Evolutionary conservation across 1,284 basidiomycete species (phyloP), one percentile per base, ranked within the genome.

Genomic region (Leccinum pallidistipes): DNA sequence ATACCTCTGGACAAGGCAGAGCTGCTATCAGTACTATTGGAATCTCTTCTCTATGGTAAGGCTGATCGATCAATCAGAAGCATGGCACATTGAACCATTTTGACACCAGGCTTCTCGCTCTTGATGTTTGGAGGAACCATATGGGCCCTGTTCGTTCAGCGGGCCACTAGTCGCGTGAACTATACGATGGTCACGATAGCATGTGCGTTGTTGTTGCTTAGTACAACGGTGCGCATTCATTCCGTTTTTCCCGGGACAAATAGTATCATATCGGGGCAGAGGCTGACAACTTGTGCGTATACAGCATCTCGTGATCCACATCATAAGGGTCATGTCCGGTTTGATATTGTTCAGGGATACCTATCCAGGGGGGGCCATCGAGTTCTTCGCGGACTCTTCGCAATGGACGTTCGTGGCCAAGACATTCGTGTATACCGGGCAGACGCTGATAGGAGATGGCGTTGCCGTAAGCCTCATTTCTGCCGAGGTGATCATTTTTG

Each of bases 81-180:
- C 8, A 24, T 11, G 14, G 2, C 10, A 1, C 3, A 31, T 5
- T 34, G 14, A 56, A 18, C 29, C 29, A 24, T 43, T 11, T 12
- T 32, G 55, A 2, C 7, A 27, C 31, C 4, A 56, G 55, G 55
- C 24, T 61, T 62, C 32, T 62, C 61, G 12, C 21, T 62, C 21
- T 36, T 62, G 61, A 62, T 62, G 61, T 62, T 62, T 18, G 60
- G 59, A 9, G 60, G 18, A 29, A 60, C 64, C 6, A 58, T 64
- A 1, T 47, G 45, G 51, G 18, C 21, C 8, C 27, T 64, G 18
- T 36, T 24, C 11, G 32, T 12, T 34, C 51, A 27, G 24, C 43
- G 45, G 5, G 21, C 32, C 11, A 51, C 36, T 47, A 12, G 3
- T 3, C 14, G 3, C 45, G 38, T 55, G 27, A 62, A 64, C 34